Conservation (phyloP, 2,329 filamentous ascomycete species). For the Calonectria pseudoreteaudii region DNA sequence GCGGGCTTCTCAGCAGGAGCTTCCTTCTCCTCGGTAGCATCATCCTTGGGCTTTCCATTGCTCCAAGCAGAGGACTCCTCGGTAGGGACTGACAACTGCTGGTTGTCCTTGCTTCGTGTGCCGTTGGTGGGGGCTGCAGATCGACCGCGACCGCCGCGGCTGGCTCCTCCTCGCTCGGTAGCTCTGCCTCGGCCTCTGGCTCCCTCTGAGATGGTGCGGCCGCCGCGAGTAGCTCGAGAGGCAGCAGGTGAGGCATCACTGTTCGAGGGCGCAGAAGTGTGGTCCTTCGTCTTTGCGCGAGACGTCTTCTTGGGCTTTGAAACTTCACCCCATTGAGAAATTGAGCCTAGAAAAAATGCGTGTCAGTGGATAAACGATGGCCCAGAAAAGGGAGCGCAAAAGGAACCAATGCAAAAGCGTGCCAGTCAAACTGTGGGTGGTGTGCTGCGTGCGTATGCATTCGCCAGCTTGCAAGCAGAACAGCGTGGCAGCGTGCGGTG, state of each 20-base stretch:
- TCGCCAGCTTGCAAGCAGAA: constrained; percentile 8
- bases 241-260: constrained; percentile 59
- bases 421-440: background rate
- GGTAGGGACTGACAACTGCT: constrained; percentile 73
- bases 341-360: constrained; percentile 67
- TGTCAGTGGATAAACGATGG: constrained; percentile 42
- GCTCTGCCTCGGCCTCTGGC: constrained; percentile 72
- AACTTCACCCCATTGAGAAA: constrained; percentile 88
- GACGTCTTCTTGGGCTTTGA: constrained; percentile 83
- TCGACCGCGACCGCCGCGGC: constrained; percentile 73
- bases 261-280: constrained; percentile 62
- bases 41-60: constrained; percentile 51
- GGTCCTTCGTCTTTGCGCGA: constrained; percentile 78
- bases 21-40: constrained; percentile 50
- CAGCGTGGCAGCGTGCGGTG: constrained; percentile 31
- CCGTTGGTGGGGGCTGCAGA: constrained; percentile 71
- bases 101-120: constrained; percentile 66
- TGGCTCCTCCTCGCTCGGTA: constrained; percentile 66
- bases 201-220: constrained; percentile 71
- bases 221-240: constrained; percentile 67
- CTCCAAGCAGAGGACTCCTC: constrained; percentile 71
- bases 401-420: constrained; percentile 13
- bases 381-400: background rate
- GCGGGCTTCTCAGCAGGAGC: constrained; percentile 47
- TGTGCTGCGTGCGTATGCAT: constrained; percentile 19